Evolutionary conservation across 768 basidiomycete species (phyloP), one percentile per base, ranked within the genome.

Genomic region (Xerocomellus dryophilus): DNA sequence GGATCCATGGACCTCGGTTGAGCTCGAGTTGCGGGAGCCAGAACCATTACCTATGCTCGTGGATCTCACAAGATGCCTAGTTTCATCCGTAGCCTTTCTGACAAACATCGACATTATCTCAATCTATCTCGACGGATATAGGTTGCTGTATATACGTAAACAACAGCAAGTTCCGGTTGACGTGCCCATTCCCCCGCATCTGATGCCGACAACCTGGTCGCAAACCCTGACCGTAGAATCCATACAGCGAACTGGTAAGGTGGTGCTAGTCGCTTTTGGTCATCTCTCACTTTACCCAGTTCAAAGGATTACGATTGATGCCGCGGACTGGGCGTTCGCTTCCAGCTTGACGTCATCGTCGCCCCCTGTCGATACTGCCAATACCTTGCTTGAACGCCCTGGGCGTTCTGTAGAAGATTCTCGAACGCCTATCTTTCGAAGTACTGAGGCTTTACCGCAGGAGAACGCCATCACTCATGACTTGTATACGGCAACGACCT

Each of bases 81-180:
- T 60, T 38, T 61, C 59, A 40, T 60, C 59, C 1, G 25, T 60
- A 4, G 36, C 59, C n/a, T 48, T 60, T 12, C 38, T 60, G 12
- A 7, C 41, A 6, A 51, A 47, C 23, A 44, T 61, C 8, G 3
- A 31, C 6, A 41, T 38, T 4, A 42, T 61, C 29, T 56, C 42
- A 8, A n/a, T 61, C 34, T 25, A 56, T 42, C 41, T 60, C 5
- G 43, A 60, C 2, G 0, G 6, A 4, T 15, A 20, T 2, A 31
- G 35, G 11, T 32, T 56, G 21, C 17, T 60, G 34, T 39, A 2
- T 21, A 23, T 60, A 44, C 34, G 10, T 3, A 60, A 57, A 29
- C 44, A 36, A 17, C n/a, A 1, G 9, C 2, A 29, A 14, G 2
- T 12, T 2, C 7, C 39, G 8, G 38, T 20, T 9, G 23, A 29